A percentile compares a stretch with the other conserved stretches of the same genome.
Evolutionary conservation across 176 grass and related monocot genomes (phyloP).

Genomic region (barley (Hordeum vulgare)): DNA sequence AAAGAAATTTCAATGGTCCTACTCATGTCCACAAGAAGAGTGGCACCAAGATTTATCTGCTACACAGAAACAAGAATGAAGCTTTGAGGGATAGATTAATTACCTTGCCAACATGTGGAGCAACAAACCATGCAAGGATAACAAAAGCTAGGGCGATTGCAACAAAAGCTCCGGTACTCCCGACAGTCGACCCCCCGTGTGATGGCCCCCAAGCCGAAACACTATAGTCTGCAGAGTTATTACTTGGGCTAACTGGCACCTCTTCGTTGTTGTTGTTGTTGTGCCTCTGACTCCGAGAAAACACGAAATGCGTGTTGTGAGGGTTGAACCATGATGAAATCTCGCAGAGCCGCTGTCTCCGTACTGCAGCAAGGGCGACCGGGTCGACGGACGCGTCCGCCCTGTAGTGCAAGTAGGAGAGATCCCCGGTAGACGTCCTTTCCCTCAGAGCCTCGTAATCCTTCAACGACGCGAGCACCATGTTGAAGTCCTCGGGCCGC

Average conservation of each 20-base stretch:
- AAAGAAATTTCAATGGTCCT: not conserved
- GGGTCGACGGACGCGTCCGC: conserved; percentile 48
- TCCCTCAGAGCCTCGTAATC: conserved; percentile 66
- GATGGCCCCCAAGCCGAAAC: not conserved
- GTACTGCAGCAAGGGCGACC: conserved; percentile 67
- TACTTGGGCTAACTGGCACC: conserved; percentile 32
- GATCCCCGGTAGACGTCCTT: conserved; percentile 61
- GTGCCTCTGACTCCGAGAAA: conserved; percentile 33
- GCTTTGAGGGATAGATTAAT: not conserved
- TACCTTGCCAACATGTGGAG: conserved; percentile 84
- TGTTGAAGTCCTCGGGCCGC: conserved; percentile 61
- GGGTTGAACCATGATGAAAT: conserved; percentile 95
- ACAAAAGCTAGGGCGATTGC: conserved; percentile 44
- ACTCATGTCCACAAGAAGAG: not conserved
- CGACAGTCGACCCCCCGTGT: conserved; percentile 43
- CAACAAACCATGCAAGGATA: conserved; percentile 72
- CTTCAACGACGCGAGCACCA: conserved; percentile 73
- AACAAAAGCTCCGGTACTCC: conserved; percentile 66
- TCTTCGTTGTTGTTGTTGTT: conserved; percentile 14
- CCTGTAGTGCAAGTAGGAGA: conserved; percentile 31
- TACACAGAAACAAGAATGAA: not conserved
- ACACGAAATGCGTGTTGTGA: conserved; percentile 34
- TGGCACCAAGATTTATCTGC: not conserved
- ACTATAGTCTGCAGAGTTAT: conserved; percentile 37
- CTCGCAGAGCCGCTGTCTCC: conserved; percentile 73